Evolutionary conservation across 305 asterid genomes (phyloP).

Genomic region (Solanum hybrid): DNA sequence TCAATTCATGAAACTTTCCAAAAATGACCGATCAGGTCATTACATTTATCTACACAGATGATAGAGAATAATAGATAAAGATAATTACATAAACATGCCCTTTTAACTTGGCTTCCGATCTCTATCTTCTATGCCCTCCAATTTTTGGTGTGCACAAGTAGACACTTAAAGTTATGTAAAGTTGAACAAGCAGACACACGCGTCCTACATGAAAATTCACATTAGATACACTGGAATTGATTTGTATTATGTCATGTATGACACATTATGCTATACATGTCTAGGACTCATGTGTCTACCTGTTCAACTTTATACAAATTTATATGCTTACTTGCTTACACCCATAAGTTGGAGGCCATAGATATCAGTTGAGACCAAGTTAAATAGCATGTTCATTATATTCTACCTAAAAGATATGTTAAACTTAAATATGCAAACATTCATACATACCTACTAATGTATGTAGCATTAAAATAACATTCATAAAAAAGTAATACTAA

Average conservation of each 20-base stretch:
- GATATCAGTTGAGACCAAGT: background rate
- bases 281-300: background rate
- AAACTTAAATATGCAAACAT: background rate
- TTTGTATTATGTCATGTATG: background rate
- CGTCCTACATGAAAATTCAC: background rate
- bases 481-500: background rate
- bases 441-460: background rate
- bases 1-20: background rate
- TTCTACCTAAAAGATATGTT: background rate
- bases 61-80: background rate
- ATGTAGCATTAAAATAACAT: background rate
- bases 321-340: background rate
- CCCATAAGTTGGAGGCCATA: background rate
- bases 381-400: background rate
- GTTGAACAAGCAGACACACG: background rate
- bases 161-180: background rate
- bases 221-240: background rate
- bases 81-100: background rate
- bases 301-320: background rate
- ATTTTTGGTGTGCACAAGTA: background rate
- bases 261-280: background rate
- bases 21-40: background rate
- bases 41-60: background rate
- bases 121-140: background rate
- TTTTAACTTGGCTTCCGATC: background rate